A percentile compares a stretch with the other conserved stretches of the same genome.
phyloP scores from a whole-genome alignment of 768 basidiomycete species.

The Vishniacozyma victoriae region DNA sequence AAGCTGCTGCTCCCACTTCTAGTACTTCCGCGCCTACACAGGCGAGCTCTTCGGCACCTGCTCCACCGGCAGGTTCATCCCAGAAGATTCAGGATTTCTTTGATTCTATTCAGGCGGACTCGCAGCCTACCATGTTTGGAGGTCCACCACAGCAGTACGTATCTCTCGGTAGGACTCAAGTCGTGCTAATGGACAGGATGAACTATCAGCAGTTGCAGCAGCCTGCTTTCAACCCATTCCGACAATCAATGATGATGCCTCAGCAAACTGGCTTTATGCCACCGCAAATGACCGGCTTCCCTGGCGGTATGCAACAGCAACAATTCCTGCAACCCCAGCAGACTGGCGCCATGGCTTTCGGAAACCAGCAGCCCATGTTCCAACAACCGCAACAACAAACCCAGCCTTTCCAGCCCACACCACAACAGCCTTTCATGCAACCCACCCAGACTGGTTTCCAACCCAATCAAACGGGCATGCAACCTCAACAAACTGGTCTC shows the following conservation, averaged over 20 bases:
- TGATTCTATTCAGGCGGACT: conserved; percentile 72
- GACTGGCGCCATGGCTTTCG: conserved; percentile 51
- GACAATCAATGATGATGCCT: conserved; percentile 53
- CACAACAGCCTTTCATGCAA: conserved; percentile 51
- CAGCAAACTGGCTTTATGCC: conserved; percentile 41
- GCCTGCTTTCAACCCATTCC: conserved; percentile 70
- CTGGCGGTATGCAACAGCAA: conserved; percentile 47
- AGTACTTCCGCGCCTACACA: conserved; percentile 17
- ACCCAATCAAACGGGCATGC: conserved; percentile 13
- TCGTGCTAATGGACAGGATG: background rate
- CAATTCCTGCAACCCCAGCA: conserved; percentile 52
- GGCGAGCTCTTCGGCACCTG: conserved; percentile 9
- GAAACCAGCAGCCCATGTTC: conserved; percentile 50
- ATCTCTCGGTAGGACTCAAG: conserved; percentile 1
- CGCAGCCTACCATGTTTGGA: conserved; percentile 49
- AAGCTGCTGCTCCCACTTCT: conserved; percentile 25
- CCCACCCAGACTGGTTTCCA: conserved; percentile 54
- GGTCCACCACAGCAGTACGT: conserved; percentile 33
- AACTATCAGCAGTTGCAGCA: conserved; percentile 44
- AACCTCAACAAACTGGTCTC: conserved; percentile 31
- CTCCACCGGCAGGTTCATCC: conserved; percentile 43
- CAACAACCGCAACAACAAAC: conserved; percentile 47
- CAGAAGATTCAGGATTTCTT: conserved; percentile 76
- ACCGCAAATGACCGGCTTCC: conserved; percentile 46
- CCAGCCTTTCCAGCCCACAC: conserved; percentile 48